Conservation (phyloP, 1,284 basidiomycete species). For the Sporisorium iseilematis-ciliati region DNA sequence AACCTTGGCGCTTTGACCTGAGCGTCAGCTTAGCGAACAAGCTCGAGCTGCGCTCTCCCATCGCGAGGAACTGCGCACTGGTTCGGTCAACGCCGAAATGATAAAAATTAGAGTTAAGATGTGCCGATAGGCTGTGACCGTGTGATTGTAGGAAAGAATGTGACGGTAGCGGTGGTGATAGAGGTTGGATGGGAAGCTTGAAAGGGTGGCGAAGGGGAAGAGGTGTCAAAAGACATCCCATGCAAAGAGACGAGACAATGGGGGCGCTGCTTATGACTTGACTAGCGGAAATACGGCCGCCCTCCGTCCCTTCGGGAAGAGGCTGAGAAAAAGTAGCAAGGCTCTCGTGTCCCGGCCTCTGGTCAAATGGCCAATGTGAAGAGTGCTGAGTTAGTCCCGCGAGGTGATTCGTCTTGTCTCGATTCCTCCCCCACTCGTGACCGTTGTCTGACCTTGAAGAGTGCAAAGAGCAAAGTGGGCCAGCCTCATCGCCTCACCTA, state of each 20-base stretch:
- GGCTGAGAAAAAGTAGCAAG: no score
- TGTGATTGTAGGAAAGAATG: background rate
- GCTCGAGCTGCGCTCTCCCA: constrained; percentile 37
- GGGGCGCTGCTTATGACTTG: no score
- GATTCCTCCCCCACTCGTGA: no score
- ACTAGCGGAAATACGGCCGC: no score
- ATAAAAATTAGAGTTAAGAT: background rate
- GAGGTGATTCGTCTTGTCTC: no score
- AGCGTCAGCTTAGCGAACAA: constrained; percentile 33
- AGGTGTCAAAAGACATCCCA: background rate
- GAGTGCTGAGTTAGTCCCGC: no score
- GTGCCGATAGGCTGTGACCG: background rate
- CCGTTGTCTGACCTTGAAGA: no score
- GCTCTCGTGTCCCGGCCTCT: no score
- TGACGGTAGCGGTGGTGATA: background rate
- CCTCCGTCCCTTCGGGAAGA: no score
- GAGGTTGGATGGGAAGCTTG: background rate
- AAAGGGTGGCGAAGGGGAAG: background rate
- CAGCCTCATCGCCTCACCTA: no score
- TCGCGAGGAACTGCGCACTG: background rate
- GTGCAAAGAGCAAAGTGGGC: no score
- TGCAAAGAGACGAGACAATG: background rate
- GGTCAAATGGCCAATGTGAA: no score
- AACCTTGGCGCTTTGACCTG: constrained; percentile 17
- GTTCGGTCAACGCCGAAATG: background rate